A percentile compares a stretch with the other conserved stretches of the same genome.
Evolutionary conservation across 1,284 basidiomycete species (phyloP).

Genomic region (Athelia psychrophila): DNA sequence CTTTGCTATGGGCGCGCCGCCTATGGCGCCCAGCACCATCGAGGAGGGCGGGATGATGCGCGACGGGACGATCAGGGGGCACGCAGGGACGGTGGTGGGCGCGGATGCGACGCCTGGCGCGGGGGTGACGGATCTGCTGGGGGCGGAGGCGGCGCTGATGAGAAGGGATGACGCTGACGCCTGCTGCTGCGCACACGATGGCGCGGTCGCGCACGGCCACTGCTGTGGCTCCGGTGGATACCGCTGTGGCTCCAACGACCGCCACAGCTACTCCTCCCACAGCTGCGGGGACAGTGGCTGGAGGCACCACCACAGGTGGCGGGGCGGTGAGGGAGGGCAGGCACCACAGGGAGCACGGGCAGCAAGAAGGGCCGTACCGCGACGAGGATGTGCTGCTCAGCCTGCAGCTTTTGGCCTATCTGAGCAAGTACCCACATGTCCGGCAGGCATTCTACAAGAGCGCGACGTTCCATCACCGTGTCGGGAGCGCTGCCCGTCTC

Average conservation of each 20-base stretch:
- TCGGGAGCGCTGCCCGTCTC: constrained; percentile 25
- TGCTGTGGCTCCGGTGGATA: no score
- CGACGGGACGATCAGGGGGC: constrained; percentile 16
- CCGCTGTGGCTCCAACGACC: constrained; percentile 26
- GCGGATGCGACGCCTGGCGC: constrained; percentile 42
- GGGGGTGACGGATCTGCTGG: constrained; percentile 15
- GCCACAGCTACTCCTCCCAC: constrained; percentile 18
- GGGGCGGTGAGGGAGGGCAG: no score
- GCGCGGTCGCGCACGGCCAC: no score
- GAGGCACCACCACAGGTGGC: no score
- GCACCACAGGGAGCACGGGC: constrained; percentile 68
- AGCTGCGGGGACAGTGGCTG: no score
- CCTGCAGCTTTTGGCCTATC: constrained; percentile 91
- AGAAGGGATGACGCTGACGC: background rate
- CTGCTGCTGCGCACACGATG: background rate
- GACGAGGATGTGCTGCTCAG: constrained; percentile 94
- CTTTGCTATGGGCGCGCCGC: constrained; percentile 70
- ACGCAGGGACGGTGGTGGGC: constrained; percentile 26
- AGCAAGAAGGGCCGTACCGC: constrained; percentile 40
- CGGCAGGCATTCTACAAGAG: constrained; percentile 94
- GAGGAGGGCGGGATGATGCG: constrained; percentile 35
- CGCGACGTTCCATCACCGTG: constrained; percentile 68
- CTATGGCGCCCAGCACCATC: constrained; percentile 74
- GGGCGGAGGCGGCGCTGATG: constrained; percentile 31
- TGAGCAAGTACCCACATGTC: constrained; percentile 98